Evolutionary conservation across 768 basidiomycete genomes (phyloP), one percentile per base, ranked within the genome.

Genomic region (Phanerochaete carnosa): DNA sequence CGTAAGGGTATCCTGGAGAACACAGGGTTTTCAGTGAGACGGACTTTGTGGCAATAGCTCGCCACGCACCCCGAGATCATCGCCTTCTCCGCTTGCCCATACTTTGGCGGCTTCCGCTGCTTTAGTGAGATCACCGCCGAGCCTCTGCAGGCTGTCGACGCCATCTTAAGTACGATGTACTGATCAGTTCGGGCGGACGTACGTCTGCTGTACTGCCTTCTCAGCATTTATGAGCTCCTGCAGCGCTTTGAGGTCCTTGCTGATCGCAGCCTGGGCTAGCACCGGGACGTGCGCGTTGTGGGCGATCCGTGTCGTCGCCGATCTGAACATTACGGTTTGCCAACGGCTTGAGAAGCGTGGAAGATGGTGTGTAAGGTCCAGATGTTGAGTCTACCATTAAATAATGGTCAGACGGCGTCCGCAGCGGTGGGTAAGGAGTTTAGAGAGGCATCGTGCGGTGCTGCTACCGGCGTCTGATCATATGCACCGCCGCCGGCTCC

Each of bases 191-290:
- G 5, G 23, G 5, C 9, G 0, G 11, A 79, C 87, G 67, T 66
- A 94, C 92, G 89, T 83, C 51, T 79, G 75, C 30, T 95, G 78
- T 8, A 95, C 86, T 7, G 82, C 76, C 76, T 98, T 98, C 75
- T 97, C 94, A 0, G 90, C 84, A 1, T 85, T 88, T 58, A 98
- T 98, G 63, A 96, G 80, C 68, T 95, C 94, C 70, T 97, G 94
- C 8, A 97, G 76, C 0, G 87, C 84, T 28, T 88, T 77, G 3
- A 95, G 74, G 70, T 95, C 94, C 66, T 87, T 85, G 71, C 93
- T 94, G 1, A 83, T 83, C 16, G 78, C 76, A 11, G 91, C 74
- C 19, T 43, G 45, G n/a, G 62, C 80, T 19, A 92, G 73, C 0
- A 85, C 79, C 45, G 94, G 89, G 6, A 95, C 77, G 3, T 91